Percentiles rank a stretch among this genome's conserved stretches.
Conservation (phyloP, 148 eudicot species). For the Persicaria maculosa region DNA sequence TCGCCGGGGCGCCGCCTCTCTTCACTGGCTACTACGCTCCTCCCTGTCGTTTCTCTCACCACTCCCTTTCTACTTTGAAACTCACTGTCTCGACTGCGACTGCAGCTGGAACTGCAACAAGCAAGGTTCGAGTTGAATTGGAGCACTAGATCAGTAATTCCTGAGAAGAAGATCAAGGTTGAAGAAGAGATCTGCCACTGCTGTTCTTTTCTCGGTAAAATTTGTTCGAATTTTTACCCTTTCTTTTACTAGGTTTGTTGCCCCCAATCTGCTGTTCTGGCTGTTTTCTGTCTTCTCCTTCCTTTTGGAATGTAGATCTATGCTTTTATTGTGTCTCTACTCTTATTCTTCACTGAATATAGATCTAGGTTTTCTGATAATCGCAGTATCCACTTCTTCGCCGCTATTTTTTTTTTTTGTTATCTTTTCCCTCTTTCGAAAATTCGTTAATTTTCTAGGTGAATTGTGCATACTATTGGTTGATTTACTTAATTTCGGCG, state of each 20-base stretch:
- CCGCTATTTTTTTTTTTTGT: too few relatives aligned
- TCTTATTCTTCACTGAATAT: not conserved
- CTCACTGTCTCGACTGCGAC: not conserved
- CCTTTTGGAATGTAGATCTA: not conserved
- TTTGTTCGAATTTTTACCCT: not conserved
- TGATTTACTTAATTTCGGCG: not conserved
- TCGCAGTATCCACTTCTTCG: not conserved
- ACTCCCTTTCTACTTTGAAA: not conserved
- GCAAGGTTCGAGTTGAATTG: not conserved
- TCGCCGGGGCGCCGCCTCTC: constrained; percentile 9
- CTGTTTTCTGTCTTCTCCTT: not conserved
- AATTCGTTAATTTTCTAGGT: not conserved
- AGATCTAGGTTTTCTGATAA: constrained; percentile 2
- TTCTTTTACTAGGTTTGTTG: not conserved
- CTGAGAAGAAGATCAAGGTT: not conserved
- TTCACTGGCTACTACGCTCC: constrained; percentile 1
- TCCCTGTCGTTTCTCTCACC: not conserved
- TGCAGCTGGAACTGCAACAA: not conserved
- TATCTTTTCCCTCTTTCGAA: not conserved
- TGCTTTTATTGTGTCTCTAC: not conserved
- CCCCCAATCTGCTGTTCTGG: not conserved
- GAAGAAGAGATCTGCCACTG: not conserved
- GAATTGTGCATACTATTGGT: not conserved
- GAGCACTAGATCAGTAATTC: not conserved
- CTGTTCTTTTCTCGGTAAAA: not conserved